Evolutionary conservation across 2,329 filamentous ascomycete genomes (phyloP).

Genomic region (Dothideomycetes sp.): DNA sequence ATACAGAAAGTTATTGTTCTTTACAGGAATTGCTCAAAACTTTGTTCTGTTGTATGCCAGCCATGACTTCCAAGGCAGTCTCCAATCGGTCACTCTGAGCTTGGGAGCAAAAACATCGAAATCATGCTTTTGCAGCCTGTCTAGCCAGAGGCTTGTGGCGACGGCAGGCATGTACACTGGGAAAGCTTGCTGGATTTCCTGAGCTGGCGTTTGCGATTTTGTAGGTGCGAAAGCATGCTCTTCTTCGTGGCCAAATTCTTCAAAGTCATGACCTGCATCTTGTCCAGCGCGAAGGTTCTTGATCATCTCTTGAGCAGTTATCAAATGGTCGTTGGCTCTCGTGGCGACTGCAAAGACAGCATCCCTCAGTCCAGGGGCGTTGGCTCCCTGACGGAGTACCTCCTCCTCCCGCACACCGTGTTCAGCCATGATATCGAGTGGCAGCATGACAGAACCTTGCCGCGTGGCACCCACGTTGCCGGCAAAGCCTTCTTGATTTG

Average conservation of each 20-base stretch:
- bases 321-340: constrained; percentile 87
- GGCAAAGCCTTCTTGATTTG: constrained; percentile 35
- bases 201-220: constrained; percentile 28
- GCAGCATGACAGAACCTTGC: constrained; percentile 65
- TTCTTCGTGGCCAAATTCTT: constrained; percentile 72
- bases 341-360: constrained; percentile 90
- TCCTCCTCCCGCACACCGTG: constrained; percentile 77
- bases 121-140: constrained; percentile 66
- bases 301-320: constrained; percentile 87
- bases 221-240: constrained; percentile 43
- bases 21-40: too few species aligned
- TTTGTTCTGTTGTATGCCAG: constrained; percentile 48
- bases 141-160: constrained; percentile 67
- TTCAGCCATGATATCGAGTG: constrained; percentile 82
- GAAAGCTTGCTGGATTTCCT: constrained; percentile 60
- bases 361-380: constrained; percentile 74
- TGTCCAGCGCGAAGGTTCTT: constrained; percentile 65
- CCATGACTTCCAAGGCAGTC: constrained; percentile 69
- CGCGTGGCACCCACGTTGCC: constrained; percentile 34
- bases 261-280: constrained; percentile 75
- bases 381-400: constrained; percentile 68
- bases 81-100: constrained; percentile 64
- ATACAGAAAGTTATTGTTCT: too few species aligned
- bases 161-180: constrained; percentile 73
- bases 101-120: constrained; percentile 70